Base-by-base conservation (phyloP, 2,329 filamentous ascomycete genomes). In the Ophiostoma fasciatum region DNA sequence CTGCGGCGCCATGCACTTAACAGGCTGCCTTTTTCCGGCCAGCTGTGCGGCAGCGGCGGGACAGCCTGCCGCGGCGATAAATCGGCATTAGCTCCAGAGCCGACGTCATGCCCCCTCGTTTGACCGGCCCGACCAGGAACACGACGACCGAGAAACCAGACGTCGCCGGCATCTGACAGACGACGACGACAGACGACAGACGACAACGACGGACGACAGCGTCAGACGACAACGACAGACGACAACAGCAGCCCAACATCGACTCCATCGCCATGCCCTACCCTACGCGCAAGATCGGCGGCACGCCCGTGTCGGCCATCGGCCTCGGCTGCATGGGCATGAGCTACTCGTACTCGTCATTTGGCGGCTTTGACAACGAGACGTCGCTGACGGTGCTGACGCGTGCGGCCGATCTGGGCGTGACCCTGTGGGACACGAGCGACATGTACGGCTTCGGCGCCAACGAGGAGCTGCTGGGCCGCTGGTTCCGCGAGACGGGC, bases 261-360 rank as follows among this genome's bases (percentile, higher is more conserved):
- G 2, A 25, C 23, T 25, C 13, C 14, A 20, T n/a, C n/a, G n/a
- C 13, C 22, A 42, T 42, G 40, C 4, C 42, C 22, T 27, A 50
- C n/a, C 48, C 51, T 10, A 63, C 58, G 21, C 59, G 58, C 38
- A 58, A 58, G 27, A 42, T 68, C 13, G 64, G 64, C 39, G 64
- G 64, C 29, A 62, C 64, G 5, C 40, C 57, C 26, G 59, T 68
- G 29, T 57, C 56, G 6, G 52, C 52, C n/a, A 43, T 67, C 6
- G 64, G 64, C 19, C 58, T 63, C 27, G 64, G 64, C 31, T 48
- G 58, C n/a, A 67, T 68, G 63, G 62, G 46, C 39, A 41, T 51
- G 11, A 42, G 43, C 20, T 27, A 31, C 3, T 42, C 42, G 19
- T 51, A 51, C 42, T n/a, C n/a, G n/a, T n/a, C n/a, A n/a, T n/a